phyloP scores from a whole-genome alignment of 805 yeast genomes.

The Blastobotrys attinorum region DNA sequence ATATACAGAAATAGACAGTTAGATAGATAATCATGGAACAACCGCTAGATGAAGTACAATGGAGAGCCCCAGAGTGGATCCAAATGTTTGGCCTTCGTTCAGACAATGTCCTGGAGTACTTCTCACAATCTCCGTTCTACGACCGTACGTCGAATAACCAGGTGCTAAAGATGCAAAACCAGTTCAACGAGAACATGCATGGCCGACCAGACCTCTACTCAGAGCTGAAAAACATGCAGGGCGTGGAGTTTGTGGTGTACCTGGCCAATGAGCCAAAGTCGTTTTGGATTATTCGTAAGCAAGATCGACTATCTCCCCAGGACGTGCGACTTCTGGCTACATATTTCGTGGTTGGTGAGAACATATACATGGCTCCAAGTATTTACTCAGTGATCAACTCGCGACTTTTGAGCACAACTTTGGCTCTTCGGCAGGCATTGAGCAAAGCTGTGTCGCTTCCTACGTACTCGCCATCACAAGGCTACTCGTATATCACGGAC shows the following conservation, averaged over 20 bases:
- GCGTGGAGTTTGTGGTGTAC: slow-evolving; percentile 74
- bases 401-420: slow-evolving; percentile 48
- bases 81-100: slow-evolving; percentile 75
- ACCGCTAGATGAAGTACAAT: slow-evolving; percentile 77
- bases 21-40: no score
- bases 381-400: slow-evolving; percentile 66
- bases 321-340: slow-evolving; percentile 55
- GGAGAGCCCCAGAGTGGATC: slow-evolving; percentile 98
- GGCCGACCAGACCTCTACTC: slow-evolving; percentile 37
- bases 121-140: slow-evolving; percentile 89
- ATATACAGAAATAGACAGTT: no score
- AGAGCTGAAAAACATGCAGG: slow-evolving; percentile 70
- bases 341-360: slow-evolving; percentile 85
- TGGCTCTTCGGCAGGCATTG: slow-evolving; percentile 40
- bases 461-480: slow-evolving; percentile 52
- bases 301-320: slow-evolving; percentile 49
- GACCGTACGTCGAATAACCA: slow-evolving; percentile 93
- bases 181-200: slow-evolving; percentile 50
- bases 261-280: slow-evolving; percentile 78
- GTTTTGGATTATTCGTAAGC: slow-evolving; percentile 88
- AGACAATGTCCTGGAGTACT: slow-evolving; percentile 87
- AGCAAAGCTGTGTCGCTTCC: slow-evolving; percentile 41
- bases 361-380: slow-evolving; percentile 83
- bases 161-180: slow-evolving; percentile 90
- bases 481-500: slow-evolving; percentile 39